A percentile compares a stretch with the other conserved stretches of the same genome.
Conservation (phyloP, 2,329 filamentous ascomycete genomes). For the Paraphaeosphaeria sporulosa region DNA sequence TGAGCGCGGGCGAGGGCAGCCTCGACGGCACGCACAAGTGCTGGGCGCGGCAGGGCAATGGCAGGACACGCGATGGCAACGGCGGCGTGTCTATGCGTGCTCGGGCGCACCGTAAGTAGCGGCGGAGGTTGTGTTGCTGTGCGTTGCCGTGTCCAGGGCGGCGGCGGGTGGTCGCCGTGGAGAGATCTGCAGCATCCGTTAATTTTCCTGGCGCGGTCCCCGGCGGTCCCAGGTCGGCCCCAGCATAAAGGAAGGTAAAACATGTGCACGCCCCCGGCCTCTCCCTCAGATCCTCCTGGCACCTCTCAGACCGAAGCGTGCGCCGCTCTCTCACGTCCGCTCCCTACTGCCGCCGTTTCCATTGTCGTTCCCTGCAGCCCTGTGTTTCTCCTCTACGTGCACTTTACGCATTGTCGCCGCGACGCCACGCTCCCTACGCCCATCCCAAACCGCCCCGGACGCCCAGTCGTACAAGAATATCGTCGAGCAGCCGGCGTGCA, state of each 20-base stretch:
- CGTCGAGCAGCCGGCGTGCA: constrained; percentile 2
- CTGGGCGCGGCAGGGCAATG: not conserved
- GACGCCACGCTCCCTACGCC: constrained; percentile 8
- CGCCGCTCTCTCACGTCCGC: constrained; percentile 3
- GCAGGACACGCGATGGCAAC: not conserved
- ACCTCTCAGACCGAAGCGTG: constrained; percentile 2
- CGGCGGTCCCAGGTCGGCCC: not conserved
- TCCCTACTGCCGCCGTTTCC: not conserved
- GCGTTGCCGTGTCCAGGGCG: too few species aligned
- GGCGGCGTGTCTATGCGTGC: not conserved
- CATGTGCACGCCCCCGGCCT: constrained; percentile 4
- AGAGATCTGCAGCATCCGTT: constrained; percentile 12
- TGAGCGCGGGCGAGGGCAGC: constrained; percentile 5
- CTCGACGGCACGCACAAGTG: not conserved
- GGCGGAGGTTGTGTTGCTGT: not conserved
- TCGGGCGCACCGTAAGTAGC: not conserved
- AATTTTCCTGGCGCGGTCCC: constrained; percentile 12
- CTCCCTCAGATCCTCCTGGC: constrained; percentile 10
- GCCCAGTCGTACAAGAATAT: constrained; percentile 8
- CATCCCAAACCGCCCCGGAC: not conserved
- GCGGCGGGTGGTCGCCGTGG: not conserved
- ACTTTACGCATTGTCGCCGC: too few species aligned
- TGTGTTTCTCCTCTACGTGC: not conserved
- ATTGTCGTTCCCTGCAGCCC: constrained; percentile 5
- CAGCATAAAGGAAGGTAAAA: constrained; percentile 16